Base-by-base conservation (phyloP, 2,329 filamentous ascomycete species). In the Cordyceps fumosorosea region DNA sequence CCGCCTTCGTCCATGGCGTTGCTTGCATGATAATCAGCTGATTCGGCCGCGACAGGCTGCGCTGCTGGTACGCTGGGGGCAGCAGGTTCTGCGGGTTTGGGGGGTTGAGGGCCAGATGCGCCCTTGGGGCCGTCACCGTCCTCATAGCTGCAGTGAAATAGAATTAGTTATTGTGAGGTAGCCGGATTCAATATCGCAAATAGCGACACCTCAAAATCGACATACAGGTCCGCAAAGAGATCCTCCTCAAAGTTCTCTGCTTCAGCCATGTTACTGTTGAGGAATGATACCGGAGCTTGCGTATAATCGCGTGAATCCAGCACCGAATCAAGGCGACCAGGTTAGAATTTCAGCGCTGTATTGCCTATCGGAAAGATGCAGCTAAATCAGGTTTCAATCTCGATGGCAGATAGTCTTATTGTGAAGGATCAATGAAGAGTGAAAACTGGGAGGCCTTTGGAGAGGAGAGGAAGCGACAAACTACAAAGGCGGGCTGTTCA, bases 201-300 rank as follows among this genome's bases (percentile, higher is more conserved):
- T 26, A 45, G 34, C 34, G 34, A 42, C 44, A 29, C 3, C 12
- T 51, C 18, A 32, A 67, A 91, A 78, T 51, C 18, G 20, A 68
- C 91, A 78, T 81, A 96, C 92, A 96, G 85, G 78, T 96, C 93
- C 70, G 92, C 92, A 76, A 96, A 96, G 77, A 96, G 89, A 82
- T 96, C 92, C 72, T 96, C 93, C 69, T 96, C 92, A 68, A 91
- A 87, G 68, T 90, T 90, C 71, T 93, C 90, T 59, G 84, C 80
- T 71, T 95, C 91, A 54, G 90, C 86, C 90, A 93, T 95, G 69
- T 44, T 56, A 6, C 20, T 20, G 50, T 48, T 3, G n/a, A n/a
- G 5, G 7, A 1, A 60, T 2, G 40, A n/a, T 22, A 34, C 16
- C 34, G 40, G 12, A 14, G 12, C 20, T n/a, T 32, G 45, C 29